A percentile compares a stretch with the other conserved stretches of the same genome.
Evolutionary conservation across 306 rosid species (phyloP).

Genomic region (Dryas octopetala): DNA sequence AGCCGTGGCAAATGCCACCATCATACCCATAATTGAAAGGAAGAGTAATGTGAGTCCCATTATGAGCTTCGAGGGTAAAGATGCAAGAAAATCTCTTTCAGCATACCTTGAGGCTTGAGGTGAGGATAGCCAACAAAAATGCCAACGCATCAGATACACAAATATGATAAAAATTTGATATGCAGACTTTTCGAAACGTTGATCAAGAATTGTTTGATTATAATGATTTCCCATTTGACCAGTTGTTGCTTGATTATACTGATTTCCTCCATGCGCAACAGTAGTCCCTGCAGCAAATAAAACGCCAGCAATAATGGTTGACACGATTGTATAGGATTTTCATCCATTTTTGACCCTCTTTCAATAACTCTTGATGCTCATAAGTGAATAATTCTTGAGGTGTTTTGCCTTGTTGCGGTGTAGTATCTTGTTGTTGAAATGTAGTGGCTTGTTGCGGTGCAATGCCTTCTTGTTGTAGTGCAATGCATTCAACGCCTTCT

Average conservation of each 20-base stretch:
- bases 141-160: neutral
- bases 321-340: neutral
- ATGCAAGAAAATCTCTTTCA: neutral
- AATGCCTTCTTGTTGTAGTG: too few species aligned
- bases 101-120: neutral
- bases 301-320: slow-evolving; percentile 7
- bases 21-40: neutral
- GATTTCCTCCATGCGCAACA: neutral
- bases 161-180: neutral
- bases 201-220: too few species aligned
- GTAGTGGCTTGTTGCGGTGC: too few species aligned
- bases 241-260: neutral
- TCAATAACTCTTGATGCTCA: neutral
- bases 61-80: neutral
- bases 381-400: neutral
- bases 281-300: neutral
- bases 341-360: neutral
- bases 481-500: too few species aligned
- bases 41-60: slow-evolving; percentile 13
- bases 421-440: too few species aligned
- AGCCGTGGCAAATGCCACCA: neutral
- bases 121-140: neutral
- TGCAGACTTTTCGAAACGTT: neutral
- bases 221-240: too few species aligned
- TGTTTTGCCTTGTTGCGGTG: neutral